Evolutionary conservation across 2,329 filamentous ascomycete species (phyloP).

Genomic region (Rutstroemia sp.): DNA sequence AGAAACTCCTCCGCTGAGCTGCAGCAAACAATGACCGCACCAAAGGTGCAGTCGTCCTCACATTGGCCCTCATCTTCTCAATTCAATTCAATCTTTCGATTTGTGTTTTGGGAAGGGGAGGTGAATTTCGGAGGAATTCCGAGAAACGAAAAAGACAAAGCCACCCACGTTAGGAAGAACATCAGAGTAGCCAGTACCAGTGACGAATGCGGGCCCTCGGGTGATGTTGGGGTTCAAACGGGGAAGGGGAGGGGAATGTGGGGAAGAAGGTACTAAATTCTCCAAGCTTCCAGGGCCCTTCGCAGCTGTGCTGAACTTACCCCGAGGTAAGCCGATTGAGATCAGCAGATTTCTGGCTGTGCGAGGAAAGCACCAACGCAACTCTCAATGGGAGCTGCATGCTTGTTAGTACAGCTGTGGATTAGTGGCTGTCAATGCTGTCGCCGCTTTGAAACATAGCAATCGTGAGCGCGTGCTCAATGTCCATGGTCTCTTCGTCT

Average conservation of each 20-base stretch:
- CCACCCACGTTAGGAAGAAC: neutral
- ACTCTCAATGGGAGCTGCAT: neutral
- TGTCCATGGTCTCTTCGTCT: too few relatives aligned
- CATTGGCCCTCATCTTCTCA: constrained; percentile 20
- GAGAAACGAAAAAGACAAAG: neutral
- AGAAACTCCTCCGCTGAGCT: constrained; percentile 34
- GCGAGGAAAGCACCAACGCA: neutral
- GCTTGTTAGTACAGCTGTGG: neutral
- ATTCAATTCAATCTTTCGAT: constrained; percentile 3
- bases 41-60: constrained; percentile 18
- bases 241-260: constrained; percentile 4
- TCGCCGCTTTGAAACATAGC: neutral
- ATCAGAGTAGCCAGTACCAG: neutral
- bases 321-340: neutral
- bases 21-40: constrained; percentile 17
- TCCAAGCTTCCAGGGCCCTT: neutral
- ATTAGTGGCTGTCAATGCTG: neutral
- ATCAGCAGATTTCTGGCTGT: constrained; percentile 4
- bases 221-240: neutral
- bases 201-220: neutral
- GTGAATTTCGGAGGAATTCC: neutral
- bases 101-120: neutral
- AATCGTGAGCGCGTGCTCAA: neutral
- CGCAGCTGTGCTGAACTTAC: neutral
- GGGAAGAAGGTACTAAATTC: neutral